Percentiles rank a stretch among this genome's conserved stretches.
Evolutionary conservation across 441 rosid species (phyloP).

Genomic region (Bruguiera hainesii): DNA sequence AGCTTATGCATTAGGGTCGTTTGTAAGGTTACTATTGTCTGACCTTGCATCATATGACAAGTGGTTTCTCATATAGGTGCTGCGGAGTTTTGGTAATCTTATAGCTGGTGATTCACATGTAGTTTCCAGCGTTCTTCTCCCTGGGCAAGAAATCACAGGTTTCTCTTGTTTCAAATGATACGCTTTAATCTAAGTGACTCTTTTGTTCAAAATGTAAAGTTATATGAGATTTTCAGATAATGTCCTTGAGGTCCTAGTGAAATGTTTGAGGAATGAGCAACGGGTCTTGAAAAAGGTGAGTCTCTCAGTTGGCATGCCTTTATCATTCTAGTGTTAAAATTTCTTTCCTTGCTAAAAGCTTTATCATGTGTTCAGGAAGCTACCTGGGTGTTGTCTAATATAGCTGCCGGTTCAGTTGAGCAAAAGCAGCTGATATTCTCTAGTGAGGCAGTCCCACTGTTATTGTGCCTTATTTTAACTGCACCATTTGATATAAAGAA

Average conservation of each 20-base stretch:
- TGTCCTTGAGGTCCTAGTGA: constrained; percentile 61
- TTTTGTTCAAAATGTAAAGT: constrained; percentile 19
- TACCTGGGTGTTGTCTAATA: constrained; percentile 92
- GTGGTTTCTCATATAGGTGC: constrained; percentile 42
- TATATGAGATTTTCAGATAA: constrained; percentile 44
- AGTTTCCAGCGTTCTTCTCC: constrained; percentile 50
- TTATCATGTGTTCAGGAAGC: constrained; percentile 59
- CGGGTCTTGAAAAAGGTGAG: constrained; percentile 87
- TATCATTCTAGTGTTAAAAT: not conserved
- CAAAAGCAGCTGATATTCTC: constrained; percentile 71
- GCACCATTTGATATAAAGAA: constrained; percentile 85
- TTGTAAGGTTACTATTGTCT: not conserved
- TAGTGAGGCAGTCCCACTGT: constrained; percentile 63
- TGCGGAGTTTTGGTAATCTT: constrained; percentile 87
- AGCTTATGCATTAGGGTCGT: not conserved
- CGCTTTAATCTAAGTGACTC: constrained; percentile 13
- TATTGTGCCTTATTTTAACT: constrained; percentile 62
- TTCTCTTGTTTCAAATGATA: constrained; percentile 17
- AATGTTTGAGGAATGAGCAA: constrained; percentile 91
- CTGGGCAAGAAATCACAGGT: constrained; percentile 71
- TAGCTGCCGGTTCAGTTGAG: constrained; percentile 91
- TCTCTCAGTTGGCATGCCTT: constrained; percentile 9
- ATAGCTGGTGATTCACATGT: constrained; percentile 82
- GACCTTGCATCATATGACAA: not conserved
- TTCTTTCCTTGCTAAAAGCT: constrained; percentile 3